Conservation (phyloP, 2,329 filamentous ascomycete species). For the Colletotrichum tabaci region DNA sequence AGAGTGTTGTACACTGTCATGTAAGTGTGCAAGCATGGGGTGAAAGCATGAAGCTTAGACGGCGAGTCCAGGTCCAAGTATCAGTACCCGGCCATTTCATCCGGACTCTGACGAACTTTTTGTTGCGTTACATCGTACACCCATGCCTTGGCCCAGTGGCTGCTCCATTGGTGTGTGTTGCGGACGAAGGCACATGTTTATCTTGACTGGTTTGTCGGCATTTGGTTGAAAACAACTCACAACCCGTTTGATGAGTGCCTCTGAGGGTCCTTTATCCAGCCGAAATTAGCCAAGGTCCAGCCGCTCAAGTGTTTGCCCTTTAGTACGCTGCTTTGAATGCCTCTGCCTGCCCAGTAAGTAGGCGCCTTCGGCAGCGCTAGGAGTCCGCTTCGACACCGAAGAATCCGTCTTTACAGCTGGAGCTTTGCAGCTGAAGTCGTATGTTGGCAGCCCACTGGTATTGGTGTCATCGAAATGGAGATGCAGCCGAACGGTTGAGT, state of each 20-base stretch:
- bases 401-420: no score
- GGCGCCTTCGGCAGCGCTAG: no score
- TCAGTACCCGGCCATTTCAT: constrained; percentile 14
- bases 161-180: constrained; percentile 11
- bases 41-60: constrained; percentile 23
- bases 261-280: neutral
- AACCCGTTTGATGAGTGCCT: neutral
- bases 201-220: constrained; percentile 5
- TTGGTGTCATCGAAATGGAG: no score
- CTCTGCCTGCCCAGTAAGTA: neutral
- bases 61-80: constrained; percentile 20
- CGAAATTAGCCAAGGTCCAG: neutral
- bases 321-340: neutral
- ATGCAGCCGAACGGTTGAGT: neutral
- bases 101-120: constrained; percentile 21
- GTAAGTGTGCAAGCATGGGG: constrained; percentile 1
- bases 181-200: constrained; percentile 21
- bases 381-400: no score
- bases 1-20: constrained; percentile 4
- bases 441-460: no score
- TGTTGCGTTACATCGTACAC: neutral
- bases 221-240: neutral
- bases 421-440: no score
- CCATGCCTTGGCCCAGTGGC: constrained; percentile 8
- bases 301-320: neutral